Base-by-base conservation (phyloP, 768 basidiomycete genomes). In the Boletus sensibilis region DNA sequence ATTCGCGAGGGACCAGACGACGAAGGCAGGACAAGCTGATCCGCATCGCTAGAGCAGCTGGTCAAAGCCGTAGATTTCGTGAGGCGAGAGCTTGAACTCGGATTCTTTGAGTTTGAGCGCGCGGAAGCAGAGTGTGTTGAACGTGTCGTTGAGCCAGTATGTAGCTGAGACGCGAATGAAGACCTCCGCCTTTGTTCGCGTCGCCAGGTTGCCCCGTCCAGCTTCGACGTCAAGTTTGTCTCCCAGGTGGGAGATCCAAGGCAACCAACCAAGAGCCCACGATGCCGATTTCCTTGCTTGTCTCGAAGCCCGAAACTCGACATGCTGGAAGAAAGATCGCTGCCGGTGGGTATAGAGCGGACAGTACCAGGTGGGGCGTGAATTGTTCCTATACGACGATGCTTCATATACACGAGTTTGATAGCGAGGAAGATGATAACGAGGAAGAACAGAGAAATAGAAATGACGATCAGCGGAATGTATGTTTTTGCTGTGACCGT, bases 171-270 rank as follows among this genome's bases (percentile, higher is more conserved):
- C 40, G 18, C 47, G 23, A 56, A 58, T 1, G 54, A 56, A 39
- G 58, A 45, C 25, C 39, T 38, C 25, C 38, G 53, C 13, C 33
- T 39, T 37, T 42, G 58, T 23, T 27, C 46, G n/a, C 45, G 53
- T 25, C 58, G 52, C 57, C 61, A 57, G 31, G 47, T 11, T 14
- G 50, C 47, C 2, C 31, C 39, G 50, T 57, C 49, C 42, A 68
- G 33, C 16, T 51, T 60, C 16, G 66, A 58, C n/a, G 51, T 52
- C 38, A 63, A 43, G 13, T 31, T 50, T 2, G 66, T 68, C 54
- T 71, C 70, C 70, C 72, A 73, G n/a, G 55, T 18, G 29, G 70
- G 70, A 13, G 72, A 73, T 29, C 70, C 70, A 14, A 71, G 58
- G 47, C 60, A 73, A 8, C 70, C 72, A 13, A 71, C 59, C 43